Evolutionary conservation across 1,284 basidiomycete species (phyloP).

Genomic region (Salmacisia buchloeana): DNA sequence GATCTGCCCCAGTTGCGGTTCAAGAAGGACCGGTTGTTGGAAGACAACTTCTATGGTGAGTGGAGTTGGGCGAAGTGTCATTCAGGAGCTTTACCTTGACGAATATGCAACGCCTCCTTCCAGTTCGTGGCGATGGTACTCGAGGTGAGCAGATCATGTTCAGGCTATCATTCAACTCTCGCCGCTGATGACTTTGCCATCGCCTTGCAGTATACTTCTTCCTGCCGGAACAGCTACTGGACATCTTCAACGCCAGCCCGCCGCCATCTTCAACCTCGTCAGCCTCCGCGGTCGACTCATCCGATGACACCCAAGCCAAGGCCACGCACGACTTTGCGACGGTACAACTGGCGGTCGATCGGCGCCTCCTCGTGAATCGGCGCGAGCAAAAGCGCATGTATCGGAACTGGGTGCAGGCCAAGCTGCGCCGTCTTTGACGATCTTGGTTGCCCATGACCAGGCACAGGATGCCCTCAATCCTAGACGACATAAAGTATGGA

Average conservation of each 20-base stretch:
- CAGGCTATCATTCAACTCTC: not conserved
- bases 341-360: slow-evolving; percentile 44
- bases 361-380: slow-evolving; percentile 44
- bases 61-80: not conserved
- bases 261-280: not conserved
- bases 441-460: not conserved
- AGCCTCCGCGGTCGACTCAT: not conserved
- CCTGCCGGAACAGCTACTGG: slow-evolving; percentile 34
- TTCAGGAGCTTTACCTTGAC: not conserved
- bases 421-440: slow-evolving; percentile 19
- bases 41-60: slow-evolving; percentile 64
- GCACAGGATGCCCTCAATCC: too few species aligned
- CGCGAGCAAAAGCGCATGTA: slow-evolving; percentile 49
- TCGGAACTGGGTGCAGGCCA: slow-evolving; percentile 45
- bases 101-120: not conserved
- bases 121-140: slow-evolving; percentile 79
- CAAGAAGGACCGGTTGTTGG: slow-evolving; percentile 75
- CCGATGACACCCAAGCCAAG: not conserved
- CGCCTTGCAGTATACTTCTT: slow-evolving; percentile 43
- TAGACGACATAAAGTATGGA: too few species aligned
- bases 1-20: slow-evolving; percentile 85
- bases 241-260: slow-evolving; percentile 36
- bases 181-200: not conserved
- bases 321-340: slow-evolving; percentile 28
- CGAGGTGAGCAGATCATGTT: slow-evolving; percentile 55